Conservation (phyloP, 2,329 filamentous ascomycete genomes). For the Karstenula rhodostoma region DNA sequence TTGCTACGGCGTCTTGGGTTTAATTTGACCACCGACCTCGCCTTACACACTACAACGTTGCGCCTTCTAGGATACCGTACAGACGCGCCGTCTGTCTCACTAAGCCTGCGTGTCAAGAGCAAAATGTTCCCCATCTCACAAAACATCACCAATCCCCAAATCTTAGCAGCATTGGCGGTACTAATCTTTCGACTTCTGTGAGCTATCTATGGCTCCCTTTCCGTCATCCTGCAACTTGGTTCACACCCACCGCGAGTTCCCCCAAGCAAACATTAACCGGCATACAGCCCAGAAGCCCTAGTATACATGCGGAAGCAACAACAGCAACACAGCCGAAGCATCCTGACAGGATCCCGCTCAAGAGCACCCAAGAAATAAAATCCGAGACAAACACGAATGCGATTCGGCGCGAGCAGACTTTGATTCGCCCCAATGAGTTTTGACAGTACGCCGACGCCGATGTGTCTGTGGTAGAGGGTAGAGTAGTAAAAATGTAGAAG, state of each 20-base stretch:
- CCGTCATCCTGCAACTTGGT: not conserved
- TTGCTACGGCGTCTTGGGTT: not conserved
- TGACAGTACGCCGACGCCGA: not conserved
- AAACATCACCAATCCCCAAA: too few relatives aligned
- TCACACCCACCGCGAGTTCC: not conserved
- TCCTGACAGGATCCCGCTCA: not conserved
- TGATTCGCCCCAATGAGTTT: slow-evolving; percentile 8
- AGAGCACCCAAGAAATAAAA: not conserved
- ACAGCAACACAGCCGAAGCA: slow-evolving; percentile 1
- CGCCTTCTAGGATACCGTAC: not conserved
- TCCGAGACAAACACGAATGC: slow-evolving; percentile 3
- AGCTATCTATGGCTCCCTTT: not conserved
- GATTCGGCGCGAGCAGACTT: slow-evolving; percentile 11
- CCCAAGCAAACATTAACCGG: not conserved
- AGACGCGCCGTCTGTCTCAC: not conserved
- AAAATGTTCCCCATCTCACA: not conserved
- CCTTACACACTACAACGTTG: not conserved
- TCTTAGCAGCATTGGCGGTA: not conserved
- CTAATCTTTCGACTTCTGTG: not conserved
- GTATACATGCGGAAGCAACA: slow-evolving; percentile 5
- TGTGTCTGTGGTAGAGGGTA: not conserved
- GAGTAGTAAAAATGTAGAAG: not conserved
- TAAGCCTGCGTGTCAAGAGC: not conserved
- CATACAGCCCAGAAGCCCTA: not conserved
- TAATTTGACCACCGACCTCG: not conserved